Evolutionary conservation across 2,329 filamentous ascomycete genomes (phyloP).

Genomic region (Mariannaea sp.): DNA sequence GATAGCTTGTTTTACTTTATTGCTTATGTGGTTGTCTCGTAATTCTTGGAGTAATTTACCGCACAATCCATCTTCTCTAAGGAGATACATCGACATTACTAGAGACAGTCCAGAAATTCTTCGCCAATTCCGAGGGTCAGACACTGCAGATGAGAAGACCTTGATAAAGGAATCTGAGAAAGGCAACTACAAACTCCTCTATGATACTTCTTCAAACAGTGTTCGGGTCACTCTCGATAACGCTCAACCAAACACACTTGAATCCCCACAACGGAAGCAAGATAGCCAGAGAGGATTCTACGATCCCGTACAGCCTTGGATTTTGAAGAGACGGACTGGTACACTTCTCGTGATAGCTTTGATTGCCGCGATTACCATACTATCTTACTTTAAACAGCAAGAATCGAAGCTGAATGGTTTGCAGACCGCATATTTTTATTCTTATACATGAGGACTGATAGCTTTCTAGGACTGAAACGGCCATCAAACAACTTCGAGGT

Average conservation of each 20-base stretch:
- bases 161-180: slow-evolving; percentile 12
- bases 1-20: slow-evolving; percentile 16
- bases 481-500: slow-evolving; percentile 43
- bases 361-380: slow-evolving; percentile 14
- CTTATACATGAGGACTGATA: not conserved
- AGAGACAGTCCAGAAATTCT: slow-evolving; percentile 21
- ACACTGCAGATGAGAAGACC: slow-evolving; percentile 17
- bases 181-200: slow-evolving; percentile 24
- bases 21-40: slow-evolving; percentile 25
- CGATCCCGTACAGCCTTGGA: slow-evolving; percentile 32
- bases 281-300: slow-evolving; percentile 28
- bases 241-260: too few species aligned
- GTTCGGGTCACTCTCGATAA: not conserved
- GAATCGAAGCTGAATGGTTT: slow-evolving; percentile 30
- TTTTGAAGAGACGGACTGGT: slow-evolving; percentile 26
- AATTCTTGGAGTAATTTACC: slow-evolving; percentile 18
- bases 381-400: slow-evolving; percentile 34
- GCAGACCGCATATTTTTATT: not conserved
- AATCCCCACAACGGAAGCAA: not conserved
- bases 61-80: slow-evolving; percentile 37
- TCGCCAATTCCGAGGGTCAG: slow-evolving; percentile 9
- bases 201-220: too few species aligned
- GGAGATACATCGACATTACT: slow-evolving; percentile 27
- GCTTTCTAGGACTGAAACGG: slow-evolving; percentile 36
- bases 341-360: slow-evolving; percentile 21